phyloP scores from a whole-genome alignment of 2,329 filamentous ascomycete species.

The Alternaria sp. region DNA sequence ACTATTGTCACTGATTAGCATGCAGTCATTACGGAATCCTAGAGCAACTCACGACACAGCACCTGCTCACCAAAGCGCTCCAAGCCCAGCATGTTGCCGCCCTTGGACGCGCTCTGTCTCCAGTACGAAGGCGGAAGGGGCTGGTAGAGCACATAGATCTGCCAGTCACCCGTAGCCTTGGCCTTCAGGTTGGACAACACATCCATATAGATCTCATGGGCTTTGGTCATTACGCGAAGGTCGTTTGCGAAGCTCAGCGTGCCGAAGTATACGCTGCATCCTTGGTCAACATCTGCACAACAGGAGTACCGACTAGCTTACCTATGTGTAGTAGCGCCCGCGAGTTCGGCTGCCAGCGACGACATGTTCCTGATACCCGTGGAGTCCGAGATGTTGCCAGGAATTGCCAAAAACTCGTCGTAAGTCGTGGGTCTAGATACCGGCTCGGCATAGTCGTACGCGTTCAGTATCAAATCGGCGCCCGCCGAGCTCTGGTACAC shows the following conservation, averaged over 20 bases:
- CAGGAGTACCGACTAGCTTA: not conserved
- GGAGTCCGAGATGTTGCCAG: conserved; percentile 30
- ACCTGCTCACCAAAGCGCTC: conserved; percentile 26
- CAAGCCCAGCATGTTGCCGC: conserved; percentile 52
- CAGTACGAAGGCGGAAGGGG: conserved; percentile 49
- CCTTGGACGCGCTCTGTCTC: conserved; percentile 41
- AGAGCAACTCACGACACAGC: conserved; percentile 22
- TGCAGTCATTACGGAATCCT: not conserved
- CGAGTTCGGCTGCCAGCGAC: conserved; percentile 25
- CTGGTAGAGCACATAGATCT: conserved; percentile 45
- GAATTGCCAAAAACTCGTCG: conserved; percentile 31
- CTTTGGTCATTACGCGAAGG: conserved; percentile 44
- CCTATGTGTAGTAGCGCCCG: conserved; percentile 20
- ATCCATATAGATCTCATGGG: conserved; percentile 49
- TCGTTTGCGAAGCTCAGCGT: conserved; percentile 44
- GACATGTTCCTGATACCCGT: conserved; percentile 35
- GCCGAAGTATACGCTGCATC: conserved; percentile 24
- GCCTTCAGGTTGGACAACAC: conserved; percentile 44
- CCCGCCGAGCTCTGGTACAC: conserved; percentile 21
- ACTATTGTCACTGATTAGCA: not conserved
- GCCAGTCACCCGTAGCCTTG: conserved; percentile 38
- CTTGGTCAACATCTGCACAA: not conserved
- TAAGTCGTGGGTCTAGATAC: conserved; percentile 23
- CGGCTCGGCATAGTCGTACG: conserved; percentile 31
- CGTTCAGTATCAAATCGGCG: conserved; percentile 22